Evolutionary conservation across 352 stramenopile genomes (phyloP).

Genomic region (Phytophthora foliorum): DNA sequence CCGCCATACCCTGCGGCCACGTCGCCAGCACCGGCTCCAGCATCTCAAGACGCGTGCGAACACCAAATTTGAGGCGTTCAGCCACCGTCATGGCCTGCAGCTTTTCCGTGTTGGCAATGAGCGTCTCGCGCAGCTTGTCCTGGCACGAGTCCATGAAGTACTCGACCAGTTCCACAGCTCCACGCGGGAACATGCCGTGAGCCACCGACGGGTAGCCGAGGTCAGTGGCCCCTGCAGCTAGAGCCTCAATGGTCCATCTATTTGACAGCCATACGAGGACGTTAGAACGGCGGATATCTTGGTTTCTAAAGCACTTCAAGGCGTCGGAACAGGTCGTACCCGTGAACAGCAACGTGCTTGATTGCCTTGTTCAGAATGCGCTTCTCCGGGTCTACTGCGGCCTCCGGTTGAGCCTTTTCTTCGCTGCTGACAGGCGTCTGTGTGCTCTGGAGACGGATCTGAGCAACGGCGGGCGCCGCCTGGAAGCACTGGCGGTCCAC

Average conservation of each 20-base stretch:
- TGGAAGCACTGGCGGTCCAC: conserved; percentile 22
- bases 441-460: conserved; percentile 34
- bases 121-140: conserved; percentile 61
- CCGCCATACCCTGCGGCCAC: conserved; percentile 86
- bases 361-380: conserved; percentile 69
- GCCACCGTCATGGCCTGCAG: conserved; percentile 75
- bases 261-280: conserved; percentile 4
- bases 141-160: conserved; percentile 88
- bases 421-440: conserved; percentile 20
- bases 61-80: conserved; percentile 87
- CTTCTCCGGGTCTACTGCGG: conserved; percentile 50
- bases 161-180: conserved; percentile 83
- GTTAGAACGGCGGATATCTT: conserved; percentile 16
- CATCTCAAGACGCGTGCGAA: conserved; percentile 76
- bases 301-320: conserved; percentile 13
- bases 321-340: conserved; percentile 40
- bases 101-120: conserved; percentile 67
- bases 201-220: conserved; percentile 80
- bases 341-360: conserved; percentile 52
- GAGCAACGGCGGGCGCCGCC: not conserved
- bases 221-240: conserved; percentile 76
- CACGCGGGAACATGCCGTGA: conserved; percentile 85
- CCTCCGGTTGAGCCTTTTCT: conserved; percentile 25
- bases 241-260: conserved; percentile 83
- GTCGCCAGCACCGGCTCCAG: conserved; percentile 63